Percentiles rank a stretch among this genome's conserved stretches.
These are phyloP conservation scores for Tolypocladium inflatum DNA, from an alignment of 2,329 filamentous ascomycete genomes.

Conservation along the genomic window DNA sequence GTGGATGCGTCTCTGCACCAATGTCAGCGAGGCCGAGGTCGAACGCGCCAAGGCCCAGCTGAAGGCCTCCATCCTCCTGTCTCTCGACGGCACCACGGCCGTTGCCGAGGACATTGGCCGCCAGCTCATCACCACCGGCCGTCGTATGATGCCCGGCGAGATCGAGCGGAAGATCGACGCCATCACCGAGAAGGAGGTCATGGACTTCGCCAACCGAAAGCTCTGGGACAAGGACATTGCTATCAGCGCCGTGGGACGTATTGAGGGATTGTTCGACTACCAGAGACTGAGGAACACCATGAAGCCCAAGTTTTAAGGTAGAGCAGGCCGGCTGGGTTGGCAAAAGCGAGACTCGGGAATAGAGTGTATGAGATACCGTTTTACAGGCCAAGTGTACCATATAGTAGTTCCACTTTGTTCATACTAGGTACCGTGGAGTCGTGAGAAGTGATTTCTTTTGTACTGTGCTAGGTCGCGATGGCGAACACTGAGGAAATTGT, in stretches of 20 bases:
- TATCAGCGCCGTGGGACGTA: slow-evolving; percentile 82
- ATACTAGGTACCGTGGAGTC: slow-evolving; percentile 21
- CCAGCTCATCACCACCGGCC: slow-evolving; percentile 95
- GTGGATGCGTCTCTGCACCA: slow-evolving; percentile 90
- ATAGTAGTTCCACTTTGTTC: slow-evolving; percentile 31
- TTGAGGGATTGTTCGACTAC: slow-evolving; percentile 80
- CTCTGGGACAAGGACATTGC: slow-evolving; percentile 97
- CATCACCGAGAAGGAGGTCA: slow-evolving; percentile 93
- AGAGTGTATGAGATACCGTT: slow-evolving; percentile 48
- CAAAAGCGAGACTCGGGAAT: slow-evolving; percentile 34
- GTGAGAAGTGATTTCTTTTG: slow-evolving; percentile 14
- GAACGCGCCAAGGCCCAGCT: slow-evolving; percentile 99
- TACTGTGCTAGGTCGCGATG: background rate
- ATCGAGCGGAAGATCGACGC: slow-evolving; percentile 84
- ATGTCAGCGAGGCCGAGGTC: slow-evolving; percentile 80
- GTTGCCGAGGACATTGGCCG: slow-evolving; percentile 97
- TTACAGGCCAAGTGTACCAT: slow-evolving; percentile 43
- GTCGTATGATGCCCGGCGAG: slow-evolving; percentile 82
- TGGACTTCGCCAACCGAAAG: slow-evolving; percentile 90
- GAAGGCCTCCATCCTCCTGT: slow-evolving; percentile 95
- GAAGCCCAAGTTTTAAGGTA: slow-evolving; percentile 61
- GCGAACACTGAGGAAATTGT: background rate
- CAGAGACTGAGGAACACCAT: slow-evolving; percentile 73
- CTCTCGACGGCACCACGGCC: slow-evolving; percentile 93
- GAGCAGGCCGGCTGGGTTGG: slow-evolving; percentile 17